phyloP scores from a whole-genome alignment of 768 basidiomycete genomes.

The Zangia roseola region DNA sequence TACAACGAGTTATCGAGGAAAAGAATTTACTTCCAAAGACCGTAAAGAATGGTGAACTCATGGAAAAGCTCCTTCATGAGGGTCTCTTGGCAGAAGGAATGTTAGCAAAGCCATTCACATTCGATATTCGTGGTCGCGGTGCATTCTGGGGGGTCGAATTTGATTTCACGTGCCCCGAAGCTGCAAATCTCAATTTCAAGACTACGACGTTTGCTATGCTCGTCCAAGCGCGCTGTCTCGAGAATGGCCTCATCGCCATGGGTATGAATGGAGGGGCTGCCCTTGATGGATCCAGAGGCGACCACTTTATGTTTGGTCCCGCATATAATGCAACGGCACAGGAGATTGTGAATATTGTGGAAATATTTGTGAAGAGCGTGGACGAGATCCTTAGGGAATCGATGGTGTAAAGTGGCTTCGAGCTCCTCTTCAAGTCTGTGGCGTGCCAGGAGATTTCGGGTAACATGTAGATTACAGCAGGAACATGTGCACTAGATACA shows the following conservation, averaged over 20 bases:
- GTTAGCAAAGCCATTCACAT: constrained; percentile 60
- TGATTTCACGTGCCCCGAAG: constrained; percentile 54
- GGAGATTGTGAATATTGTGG: constrained; percentile 68
- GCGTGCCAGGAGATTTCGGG: too few relatives aligned
- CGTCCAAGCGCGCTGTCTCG: constrained; percentile 68
- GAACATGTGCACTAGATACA: too few relatives aligned
- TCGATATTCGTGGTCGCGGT: constrained; percentile 82
- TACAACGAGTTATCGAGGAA: constrained; percentile 67
- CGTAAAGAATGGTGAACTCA: constrained; percentile 55
- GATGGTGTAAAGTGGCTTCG: constrained; percentile 2
- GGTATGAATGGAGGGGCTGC: constrained; percentile 70
- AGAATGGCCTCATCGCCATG: constrained; percentile 69
- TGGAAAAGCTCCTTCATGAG: constrained; percentile 54
- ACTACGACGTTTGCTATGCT: constrained; percentile 61
- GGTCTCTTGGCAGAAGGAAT: constrained; percentile 55
- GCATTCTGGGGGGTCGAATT: constrained; percentile 86
- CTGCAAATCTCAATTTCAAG: constrained; percentile 46
- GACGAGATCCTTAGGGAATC: constrained; percentile 57
- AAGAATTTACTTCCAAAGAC: constrained; percentile 72
- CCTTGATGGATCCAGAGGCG: constrained; percentile 68
- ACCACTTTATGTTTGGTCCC: constrained; percentile 73
- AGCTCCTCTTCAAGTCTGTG: too few relatives aligned
- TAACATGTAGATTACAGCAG: too few relatives aligned
- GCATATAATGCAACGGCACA: constrained; percentile 75
- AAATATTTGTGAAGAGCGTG: constrained; percentile 61